Conservation (phyloP, 306 rosid species). For the Albizia julibrissin region DNA sequence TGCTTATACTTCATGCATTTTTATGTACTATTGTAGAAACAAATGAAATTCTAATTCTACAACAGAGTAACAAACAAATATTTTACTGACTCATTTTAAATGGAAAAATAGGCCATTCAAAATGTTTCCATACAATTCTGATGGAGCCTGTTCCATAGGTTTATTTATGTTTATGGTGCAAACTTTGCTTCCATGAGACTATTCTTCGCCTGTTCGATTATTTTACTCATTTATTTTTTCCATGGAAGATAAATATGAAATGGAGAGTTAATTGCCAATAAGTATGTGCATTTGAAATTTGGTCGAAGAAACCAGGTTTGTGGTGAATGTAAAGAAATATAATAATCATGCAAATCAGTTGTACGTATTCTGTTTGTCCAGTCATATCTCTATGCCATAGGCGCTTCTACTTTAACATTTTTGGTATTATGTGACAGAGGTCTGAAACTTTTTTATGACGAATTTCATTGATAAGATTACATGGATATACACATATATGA, state of each 20-base stretch:
- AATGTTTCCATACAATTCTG: neutral
- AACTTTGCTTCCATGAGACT: neutral
- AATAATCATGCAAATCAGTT: neutral
- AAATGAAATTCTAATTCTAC: neutral
- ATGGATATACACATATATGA: neutral
- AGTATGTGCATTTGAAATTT: neutral
- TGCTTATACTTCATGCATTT: neutral
- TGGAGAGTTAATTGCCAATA: neutral
- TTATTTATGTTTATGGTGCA: neutral
- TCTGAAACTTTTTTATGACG: neutral
- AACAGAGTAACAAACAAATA: neutral
- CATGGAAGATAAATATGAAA: neutral
- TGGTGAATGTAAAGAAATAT: neutral
- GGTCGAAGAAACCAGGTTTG: neutral
- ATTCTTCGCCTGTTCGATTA: neutral
- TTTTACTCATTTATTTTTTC: neutral
- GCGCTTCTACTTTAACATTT: neutral
- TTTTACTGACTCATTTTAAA: neutral
- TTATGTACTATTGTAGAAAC: neutral
- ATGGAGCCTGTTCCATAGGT: neutral
- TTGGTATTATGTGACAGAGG: neutral
- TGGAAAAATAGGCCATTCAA: neutral
- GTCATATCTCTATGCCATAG: constrained; percentile 19
- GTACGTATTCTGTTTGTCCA: neutral
- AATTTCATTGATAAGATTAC: neutral